Evolutionary conservation across 306 rosid species (phyloP).

Genomic region (Glycine soja): DNA sequence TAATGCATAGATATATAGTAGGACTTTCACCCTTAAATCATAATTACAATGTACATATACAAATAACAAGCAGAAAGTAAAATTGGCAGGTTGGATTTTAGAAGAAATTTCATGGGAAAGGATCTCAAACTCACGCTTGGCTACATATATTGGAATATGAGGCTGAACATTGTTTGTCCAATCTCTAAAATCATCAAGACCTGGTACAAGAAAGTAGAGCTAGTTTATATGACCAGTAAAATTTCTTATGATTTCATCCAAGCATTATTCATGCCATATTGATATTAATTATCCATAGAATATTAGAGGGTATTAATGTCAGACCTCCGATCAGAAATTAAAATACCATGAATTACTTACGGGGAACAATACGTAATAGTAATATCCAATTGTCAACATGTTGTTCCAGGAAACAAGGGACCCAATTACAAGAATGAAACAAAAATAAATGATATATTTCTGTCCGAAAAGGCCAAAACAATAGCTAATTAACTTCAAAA

Average conservation of each 20-base stretch:
- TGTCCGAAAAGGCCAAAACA: no score
- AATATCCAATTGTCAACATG: constrained; percentile 80
- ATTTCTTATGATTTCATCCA: constrained; percentile 26
- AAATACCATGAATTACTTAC: constrained; percentile 49
- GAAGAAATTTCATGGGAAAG: constrained; percentile 43
- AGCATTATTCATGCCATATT: constrained; percentile 36
- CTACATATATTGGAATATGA: constrained; percentile 80
- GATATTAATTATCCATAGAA: constrained; percentile 45
- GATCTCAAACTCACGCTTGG: constrained; percentile 93
- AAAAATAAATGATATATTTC: no score
- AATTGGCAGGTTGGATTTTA: constrained; percentile 27
- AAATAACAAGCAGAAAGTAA: constrained; percentile 18
- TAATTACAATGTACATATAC: neutral
- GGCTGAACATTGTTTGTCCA: constrained; percentile 98
- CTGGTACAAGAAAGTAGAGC: no score
- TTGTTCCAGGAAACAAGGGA: constrained; percentile 82
- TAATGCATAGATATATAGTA: constrained; percentile 9
- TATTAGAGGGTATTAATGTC: constrained; percentile 44
- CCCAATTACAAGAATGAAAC: constrained; percentile 86
- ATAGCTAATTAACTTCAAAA: no score
- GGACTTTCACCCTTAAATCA: constrained; percentile 7
- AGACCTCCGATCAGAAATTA: constrained; percentile 57
- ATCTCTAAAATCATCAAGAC: no score
- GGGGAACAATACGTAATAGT: constrained; percentile 79
- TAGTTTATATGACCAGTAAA: no score